These are phyloP conservation scores for Scolecobasidium constrictum DNA, from an alignment of 2,329 filamentous ascomycete genomes.

Conservation along the genomic window DNA sequence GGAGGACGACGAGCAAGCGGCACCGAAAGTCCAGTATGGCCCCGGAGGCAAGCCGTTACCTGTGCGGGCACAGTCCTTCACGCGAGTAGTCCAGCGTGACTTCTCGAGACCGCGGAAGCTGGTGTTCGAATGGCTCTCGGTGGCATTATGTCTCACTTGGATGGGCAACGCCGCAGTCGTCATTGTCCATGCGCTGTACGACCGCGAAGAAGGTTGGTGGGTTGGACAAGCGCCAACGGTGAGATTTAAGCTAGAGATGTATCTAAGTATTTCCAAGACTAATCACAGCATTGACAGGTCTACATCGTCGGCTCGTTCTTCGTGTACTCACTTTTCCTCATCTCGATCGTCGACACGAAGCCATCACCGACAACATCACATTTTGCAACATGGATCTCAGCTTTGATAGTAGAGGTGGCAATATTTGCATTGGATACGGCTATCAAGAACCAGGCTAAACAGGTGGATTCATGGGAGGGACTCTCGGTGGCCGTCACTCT, in stretches of 20 bases:
- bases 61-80: slow-evolving; percentile 8
- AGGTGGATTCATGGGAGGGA: slow-evolving; percentile 50
- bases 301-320: slow-evolving; percentile 79
- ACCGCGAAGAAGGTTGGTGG: slow-evolving; percentile 63
- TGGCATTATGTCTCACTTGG: slow-evolving; percentile 62
- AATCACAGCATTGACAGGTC: slow-evolving; percentile 47
- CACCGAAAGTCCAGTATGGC: slow-evolving; percentile 46
- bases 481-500: slow-evolving; percentile 57
- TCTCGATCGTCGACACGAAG: slow-evolving; percentile 75
- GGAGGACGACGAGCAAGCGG: slow-evolving; percentile 24
- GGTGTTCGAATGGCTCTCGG: slow-evolving; percentile 65
- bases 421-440: slow-evolving; percentile 60
- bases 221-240: slow-evolving; percentile 69
- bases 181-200: slow-evolving; percentile 60
- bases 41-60: slow-evolving; percentile 83
- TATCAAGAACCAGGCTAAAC: slow-evolving; percentile 49
- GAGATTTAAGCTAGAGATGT: slow-evolving; percentile 28
- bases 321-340: slow-evolving; percentile 73
- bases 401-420: slow-evolving; percentile 59
- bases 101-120: slow-evolving; percentile 58
- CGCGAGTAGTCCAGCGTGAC: slow-evolving; percentile 35
- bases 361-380: slow-evolving; percentile 74
- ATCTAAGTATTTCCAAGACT: background rate
- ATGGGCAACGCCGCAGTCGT: slow-evolving; percentile 63
- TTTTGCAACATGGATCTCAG: slow-evolving; percentile 66